Evolutionary conservation across 1,284 basidiomycete species (phyloP).

Genomic region (Marasmius tenuissimus): DNA sequence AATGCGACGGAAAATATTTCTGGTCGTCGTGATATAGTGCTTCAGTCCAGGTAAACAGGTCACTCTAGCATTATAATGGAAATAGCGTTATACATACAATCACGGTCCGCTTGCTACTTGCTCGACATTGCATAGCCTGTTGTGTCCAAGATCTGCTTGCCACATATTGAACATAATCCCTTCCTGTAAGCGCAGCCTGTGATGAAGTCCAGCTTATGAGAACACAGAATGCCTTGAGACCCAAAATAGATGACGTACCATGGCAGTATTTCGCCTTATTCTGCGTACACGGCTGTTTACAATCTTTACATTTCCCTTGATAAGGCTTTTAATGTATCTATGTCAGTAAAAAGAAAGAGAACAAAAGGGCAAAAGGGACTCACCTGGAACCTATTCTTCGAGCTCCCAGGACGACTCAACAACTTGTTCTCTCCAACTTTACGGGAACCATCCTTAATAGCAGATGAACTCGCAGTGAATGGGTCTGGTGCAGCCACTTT

Average conservation of each 20-base stretch:
- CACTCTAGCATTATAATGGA: not conserved
- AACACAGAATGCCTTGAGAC: conserved; percentile 17
- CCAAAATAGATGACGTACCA: conserved; percentile 45
- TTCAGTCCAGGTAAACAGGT: not conserved
- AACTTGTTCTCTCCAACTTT: conserved; percentile 86
- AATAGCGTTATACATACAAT: conserved; percentile 1
- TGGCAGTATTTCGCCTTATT: conserved; percentile 86
- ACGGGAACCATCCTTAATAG: conserved; percentile 76
- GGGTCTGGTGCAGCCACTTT: conserved; percentile 82
- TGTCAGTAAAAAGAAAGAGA: conserved; percentile 15
- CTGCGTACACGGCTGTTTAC: conserved; percentile 78
- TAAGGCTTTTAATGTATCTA: conserved; percentile 61
- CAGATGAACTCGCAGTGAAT: conserved; percentile 66
- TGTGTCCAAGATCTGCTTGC: conserved; percentile 80
- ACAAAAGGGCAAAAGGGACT: conserved; percentile 20
- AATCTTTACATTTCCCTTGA: conserved; percentile 80
- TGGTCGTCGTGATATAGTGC: not conserved
- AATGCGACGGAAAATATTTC: not conserved
- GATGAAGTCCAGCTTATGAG: conserved; percentile 9
- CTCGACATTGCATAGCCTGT: conserved; percentile 80
- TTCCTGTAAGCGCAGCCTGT: conserved; percentile 84
- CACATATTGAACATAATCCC: conserved; percentile 81
- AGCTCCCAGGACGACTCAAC: conserved; percentile 59
- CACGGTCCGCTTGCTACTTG: conserved; percentile 42
- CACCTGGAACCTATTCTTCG: conserved; percentile 74